phyloP scores from a whole-genome alignment of 2,329 filamentous ascomycete genomes.

The Alternaria gansuensis region DNA sequence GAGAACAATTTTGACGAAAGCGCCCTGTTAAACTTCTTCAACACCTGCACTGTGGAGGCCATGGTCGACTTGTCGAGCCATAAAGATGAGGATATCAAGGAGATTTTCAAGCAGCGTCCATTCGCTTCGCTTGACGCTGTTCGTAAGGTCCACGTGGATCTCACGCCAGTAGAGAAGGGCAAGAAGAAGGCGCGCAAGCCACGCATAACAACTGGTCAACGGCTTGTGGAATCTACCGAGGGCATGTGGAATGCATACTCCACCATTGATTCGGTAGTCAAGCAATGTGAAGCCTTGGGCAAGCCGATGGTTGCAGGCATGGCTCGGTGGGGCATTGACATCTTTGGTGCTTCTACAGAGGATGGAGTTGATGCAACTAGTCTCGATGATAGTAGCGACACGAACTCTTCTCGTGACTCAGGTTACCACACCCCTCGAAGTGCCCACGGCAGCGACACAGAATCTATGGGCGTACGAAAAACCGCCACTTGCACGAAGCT shows the following conservation, averaged over 20 bases:
- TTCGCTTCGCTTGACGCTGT: constrained; percentile 74
- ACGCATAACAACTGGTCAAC: constrained; percentile 68
- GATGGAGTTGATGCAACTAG: constrained; percentile 70
- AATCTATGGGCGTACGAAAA: constrained; percentile 57
- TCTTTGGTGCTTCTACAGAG: constrained; percentile 66
- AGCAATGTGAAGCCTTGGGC: constrained; percentile 76
- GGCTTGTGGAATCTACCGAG: constrained; percentile 70
- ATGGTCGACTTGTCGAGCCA: constrained; percentile 83
- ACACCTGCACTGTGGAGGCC: constrained; percentile 76
- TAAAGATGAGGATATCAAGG: constrained; percentile 72
- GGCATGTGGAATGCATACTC: constrained; percentile 82
- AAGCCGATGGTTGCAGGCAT: constrained; percentile 71
- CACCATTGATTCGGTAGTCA: constrained; percentile 83
- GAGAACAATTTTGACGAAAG: constrained; percentile 55
- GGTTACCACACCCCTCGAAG: constrained; percentile 71
- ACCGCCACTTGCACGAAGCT: constrained; percentile 52
- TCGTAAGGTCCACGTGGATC: constrained; percentile 65
- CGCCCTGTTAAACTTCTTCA: constrained; percentile 81
- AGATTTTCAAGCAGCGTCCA: constrained; percentile 77
- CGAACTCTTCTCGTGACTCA: constrained; percentile 65
- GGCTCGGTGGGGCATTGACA: constrained; percentile 72
- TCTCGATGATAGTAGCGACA: constrained; percentile 57
- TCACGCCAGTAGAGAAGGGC: constrained; percentile 40
- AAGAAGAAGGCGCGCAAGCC: constrained; percentile 49
- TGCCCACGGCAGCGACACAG: constrained; percentile 54